Evolutionary conservation across 441 rosid species (phyloP).

Genomic region (Viola pubescens): DNA sequence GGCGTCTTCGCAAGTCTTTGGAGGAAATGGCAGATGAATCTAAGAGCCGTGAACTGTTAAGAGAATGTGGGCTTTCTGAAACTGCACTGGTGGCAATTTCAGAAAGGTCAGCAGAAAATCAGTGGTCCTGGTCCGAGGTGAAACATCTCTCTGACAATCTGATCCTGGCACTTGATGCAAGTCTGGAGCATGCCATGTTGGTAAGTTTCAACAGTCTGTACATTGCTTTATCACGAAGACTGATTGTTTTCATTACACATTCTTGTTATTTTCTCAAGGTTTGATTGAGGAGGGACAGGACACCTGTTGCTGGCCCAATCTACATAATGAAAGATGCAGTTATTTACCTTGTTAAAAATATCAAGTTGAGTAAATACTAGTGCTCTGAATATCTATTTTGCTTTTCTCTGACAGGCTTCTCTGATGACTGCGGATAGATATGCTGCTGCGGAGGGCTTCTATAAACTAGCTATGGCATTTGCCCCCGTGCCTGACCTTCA

Average conservation of each 20-base stretch:
- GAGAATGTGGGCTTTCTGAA: slow-evolving; percentile 82
- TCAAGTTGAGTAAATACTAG: not conserved
- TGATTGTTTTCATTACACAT: not conserved
- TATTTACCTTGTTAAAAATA: too few species aligned
- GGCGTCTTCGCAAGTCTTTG: slow-evolving; percentile 80
- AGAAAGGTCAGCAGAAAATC: slow-evolving; percentile 52
- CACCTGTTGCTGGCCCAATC: too few species aligned
- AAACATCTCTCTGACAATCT: slow-evolving; percentile 76
- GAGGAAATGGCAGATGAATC: slow-evolving; percentile 92
- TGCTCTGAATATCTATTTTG: slow-evolving; percentile 15
- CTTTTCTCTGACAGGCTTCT: slow-evolving; percentile 49
- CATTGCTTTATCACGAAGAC: not conserved
- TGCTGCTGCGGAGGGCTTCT: slow-evolving; percentile 96
- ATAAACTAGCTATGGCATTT: slow-evolving; percentile 98
- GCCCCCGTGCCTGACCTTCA: slow-evolving; percentile 99
- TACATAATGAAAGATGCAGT: too few species aligned
- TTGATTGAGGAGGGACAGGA: not conserved
- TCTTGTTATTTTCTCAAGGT: not conserved
- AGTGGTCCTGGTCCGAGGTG: slow-evolving; percentile 90
- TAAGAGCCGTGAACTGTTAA: slow-evolving; percentile 53
- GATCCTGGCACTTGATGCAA: slow-evolving; percentile 93
- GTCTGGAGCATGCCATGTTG: slow-evolving; percentile 94
- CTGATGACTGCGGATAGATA: slow-evolving; percentile 85
- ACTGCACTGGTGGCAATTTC: slow-evolving; percentile 48
- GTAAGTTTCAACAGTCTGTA: slow-evolving; percentile 39